A percentile compares a stretch with the other conserved stretches of the same genome.
Conservation (phyloP, 768 basidiomycete genomes). For the Xanthoconium purpureum region DNA sequence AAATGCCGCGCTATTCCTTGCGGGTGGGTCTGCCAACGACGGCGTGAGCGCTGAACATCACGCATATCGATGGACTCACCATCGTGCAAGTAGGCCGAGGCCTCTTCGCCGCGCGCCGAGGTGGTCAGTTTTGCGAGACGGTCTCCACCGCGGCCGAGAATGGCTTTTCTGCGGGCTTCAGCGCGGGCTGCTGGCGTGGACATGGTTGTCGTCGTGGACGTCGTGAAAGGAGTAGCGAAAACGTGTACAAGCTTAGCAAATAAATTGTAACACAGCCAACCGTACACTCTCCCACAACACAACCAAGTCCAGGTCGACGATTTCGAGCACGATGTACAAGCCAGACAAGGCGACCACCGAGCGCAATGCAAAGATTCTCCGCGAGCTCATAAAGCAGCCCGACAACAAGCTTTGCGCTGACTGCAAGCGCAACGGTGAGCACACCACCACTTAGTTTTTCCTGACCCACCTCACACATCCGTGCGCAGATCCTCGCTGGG, state of each 20-base stretch:
- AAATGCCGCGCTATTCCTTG: slow-evolving; percentile 27
- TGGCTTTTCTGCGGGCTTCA: slow-evolving; percentile 76
- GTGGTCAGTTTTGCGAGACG: slow-evolving; percentile 78
- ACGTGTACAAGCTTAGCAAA: slow-evolving; percentile 5
- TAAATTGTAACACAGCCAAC: neutral
- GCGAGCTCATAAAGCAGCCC: slow-evolving; percentile 82
- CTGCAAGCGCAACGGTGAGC: slow-evolving; percentile 91
- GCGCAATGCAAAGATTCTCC: slow-evolving; percentile 67
- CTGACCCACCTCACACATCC: neutral
- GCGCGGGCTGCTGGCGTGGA: slow-evolving; percentile 62
- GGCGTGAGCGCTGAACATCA: neutral
- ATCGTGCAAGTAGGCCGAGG: slow-evolving; percentile 49
- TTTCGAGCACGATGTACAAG: slow-evolving; percentile 35
- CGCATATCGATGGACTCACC: slow-evolving; percentile 28
- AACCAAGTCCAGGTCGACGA: neutral
- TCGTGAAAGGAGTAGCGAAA: neutral
- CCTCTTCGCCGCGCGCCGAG: slow-evolving; percentile 69
- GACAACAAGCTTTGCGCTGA: slow-evolving; percentile 96
- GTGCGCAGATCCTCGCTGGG: slow-evolving; percentile 88
- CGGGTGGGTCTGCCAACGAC: slow-evolving; percentile 7
- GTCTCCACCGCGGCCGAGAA: slow-evolving; percentile 67
- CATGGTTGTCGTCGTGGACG: slow-evolving; percentile 15
- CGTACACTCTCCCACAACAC: neutral
- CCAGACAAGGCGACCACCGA: slow-evolving; percentile 89
- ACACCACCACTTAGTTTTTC: neutral